A percentile compares a stretch with the other conserved stretches of the same genome.
Evolutionary conservation across 2,329 filamentous ascomycete species (phyloP).

Genomic region (Monosporascus sp.): DNA sequence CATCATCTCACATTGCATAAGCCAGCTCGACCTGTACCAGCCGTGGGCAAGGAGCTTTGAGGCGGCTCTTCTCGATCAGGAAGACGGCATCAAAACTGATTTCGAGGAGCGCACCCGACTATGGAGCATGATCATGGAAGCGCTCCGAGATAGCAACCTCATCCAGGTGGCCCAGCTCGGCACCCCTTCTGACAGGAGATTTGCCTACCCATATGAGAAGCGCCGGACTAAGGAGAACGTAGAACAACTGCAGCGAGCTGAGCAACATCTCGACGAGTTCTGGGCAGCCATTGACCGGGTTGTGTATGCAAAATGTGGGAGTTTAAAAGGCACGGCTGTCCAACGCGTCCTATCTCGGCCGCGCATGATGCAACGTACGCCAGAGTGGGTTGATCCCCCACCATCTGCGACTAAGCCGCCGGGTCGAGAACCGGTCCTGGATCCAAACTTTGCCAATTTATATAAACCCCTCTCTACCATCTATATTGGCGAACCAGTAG

Average conservation of each 20-base stretch:
- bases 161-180: slow-evolving; percentile 14
- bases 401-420: background rate
- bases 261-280: slow-evolving; percentile 16
- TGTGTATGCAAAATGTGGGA: slow-evolving; percentile 11
- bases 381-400: slow-evolving; percentile 38
- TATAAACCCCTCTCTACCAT: slow-evolving; percentile 20
- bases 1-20: slow-evolving; percentile 37
- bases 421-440: background rate
- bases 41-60: slow-evolving; percentile 42
- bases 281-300: slow-evolving; percentile 13
- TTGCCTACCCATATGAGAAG: slow-evolving; percentile 32
- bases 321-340: slow-evolving; percentile 21
- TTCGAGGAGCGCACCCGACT: slow-evolving; percentile 10
- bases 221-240: slow-evolving; percentile 15
- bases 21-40: slow-evolving; percentile 40
- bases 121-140: slow-evolving; percentile 8
- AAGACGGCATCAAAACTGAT: slow-evolving; percentile 21
- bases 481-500: slow-evolving; percentile 8
- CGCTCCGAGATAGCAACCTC: slow-evolving; percentile 13
- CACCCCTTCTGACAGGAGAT: slow-evolving; percentile 31
- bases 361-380: slow-evolving; percentile 40
- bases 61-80: slow-evolving; percentile 13
- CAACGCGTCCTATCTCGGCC: slow-evolving; percentile 24
- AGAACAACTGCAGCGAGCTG: slow-evolving; percentile 13
- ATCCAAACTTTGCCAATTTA: background rate